Evolutionary conservation across 116 monocot genomes (phyloP).

Genomic region (Iris pallida): DNA sequence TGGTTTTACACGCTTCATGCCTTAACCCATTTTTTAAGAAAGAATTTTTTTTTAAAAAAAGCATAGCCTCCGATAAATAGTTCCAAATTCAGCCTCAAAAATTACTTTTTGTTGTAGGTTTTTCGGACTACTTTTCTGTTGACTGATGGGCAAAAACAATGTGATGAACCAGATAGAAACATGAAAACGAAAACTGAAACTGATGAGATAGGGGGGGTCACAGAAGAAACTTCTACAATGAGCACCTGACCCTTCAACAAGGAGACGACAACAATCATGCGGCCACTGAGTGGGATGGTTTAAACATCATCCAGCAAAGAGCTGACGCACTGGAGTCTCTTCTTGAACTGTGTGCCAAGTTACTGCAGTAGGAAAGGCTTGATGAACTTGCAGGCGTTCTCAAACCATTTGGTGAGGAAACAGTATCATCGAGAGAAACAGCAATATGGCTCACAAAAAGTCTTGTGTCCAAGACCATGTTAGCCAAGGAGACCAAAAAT

Average conservation of each 20-base stretch:
- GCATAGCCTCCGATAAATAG: no score
- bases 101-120: no score
- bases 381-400: slow-evolving; percentile 83
- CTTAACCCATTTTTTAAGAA: no score
- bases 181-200: slow-evolving; percentile 25
- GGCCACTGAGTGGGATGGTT: slow-evolving; percentile 41
- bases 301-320: slow-evolving; percentile 54
- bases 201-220: slow-evolving; percentile 15
- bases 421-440: slow-evolving; percentile 74
- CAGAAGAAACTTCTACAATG: slow-evolving; percentile 44
- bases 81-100: no score
- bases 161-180: slow-evolving; percentile 4
- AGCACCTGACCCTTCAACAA: slow-evolving; percentile 33
- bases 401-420: slow-evolving; percentile 71
- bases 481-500: slow-evolving; percentile 9
- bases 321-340: slow-evolving; percentile 78
- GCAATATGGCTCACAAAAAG: slow-evolving; percentile 92
- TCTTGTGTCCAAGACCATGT: slow-evolving; percentile 34
- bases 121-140: no score
- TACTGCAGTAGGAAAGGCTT: slow-evolving; percentile 70
- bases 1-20: no score
- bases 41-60: no score
- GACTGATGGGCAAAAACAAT: not conserved
- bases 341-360: slow-evolving; percentile 73
- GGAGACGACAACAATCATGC: slow-evolving; percentile 40